Evolutionary conservation across 1,284 basidiomycete genomes (phyloP).

Genomic region (Thelephora terrestris): DNA sequence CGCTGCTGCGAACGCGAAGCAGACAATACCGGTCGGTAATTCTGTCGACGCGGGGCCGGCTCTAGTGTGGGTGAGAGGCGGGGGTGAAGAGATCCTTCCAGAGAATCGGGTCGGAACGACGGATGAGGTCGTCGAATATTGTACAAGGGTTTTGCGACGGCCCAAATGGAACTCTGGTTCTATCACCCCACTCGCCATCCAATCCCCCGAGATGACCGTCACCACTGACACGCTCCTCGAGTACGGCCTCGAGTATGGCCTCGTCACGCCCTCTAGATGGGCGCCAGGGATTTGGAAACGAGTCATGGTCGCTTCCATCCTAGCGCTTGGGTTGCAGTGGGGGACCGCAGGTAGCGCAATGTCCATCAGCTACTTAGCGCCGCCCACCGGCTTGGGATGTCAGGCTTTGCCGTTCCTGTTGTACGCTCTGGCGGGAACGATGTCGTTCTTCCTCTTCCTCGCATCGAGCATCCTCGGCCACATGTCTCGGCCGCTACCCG

Average conservation of each 20-base stretch:
- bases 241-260: not conserved
- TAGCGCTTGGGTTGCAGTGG: not conserved
- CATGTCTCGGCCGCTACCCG: not conserved
- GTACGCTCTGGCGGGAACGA: not conserved
- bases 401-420: not conserved
- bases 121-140: not conserved
- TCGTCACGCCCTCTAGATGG: not conserved
- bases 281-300: not conserved
- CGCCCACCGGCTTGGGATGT: not conserved
- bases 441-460: not conserved
- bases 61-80: not conserved
- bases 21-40: not conserved
- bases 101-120: not conserved
- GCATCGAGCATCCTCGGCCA: not conserved
- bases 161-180: not conserved
- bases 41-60: too few species aligned
- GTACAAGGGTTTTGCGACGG: not conserved
- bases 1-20: not conserved
- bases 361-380: not conserved
- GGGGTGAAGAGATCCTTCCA: not conserved
- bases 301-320: not conserved
- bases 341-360: not conserved
- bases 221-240: not conserved
- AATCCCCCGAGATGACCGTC: too few species aligned
- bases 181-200: too few species aligned